These are phyloP conservation scores for Sclerospora graminicola DNA, from an alignment of 352 stramenopile species.

Conservation along the genomic window DNA sequence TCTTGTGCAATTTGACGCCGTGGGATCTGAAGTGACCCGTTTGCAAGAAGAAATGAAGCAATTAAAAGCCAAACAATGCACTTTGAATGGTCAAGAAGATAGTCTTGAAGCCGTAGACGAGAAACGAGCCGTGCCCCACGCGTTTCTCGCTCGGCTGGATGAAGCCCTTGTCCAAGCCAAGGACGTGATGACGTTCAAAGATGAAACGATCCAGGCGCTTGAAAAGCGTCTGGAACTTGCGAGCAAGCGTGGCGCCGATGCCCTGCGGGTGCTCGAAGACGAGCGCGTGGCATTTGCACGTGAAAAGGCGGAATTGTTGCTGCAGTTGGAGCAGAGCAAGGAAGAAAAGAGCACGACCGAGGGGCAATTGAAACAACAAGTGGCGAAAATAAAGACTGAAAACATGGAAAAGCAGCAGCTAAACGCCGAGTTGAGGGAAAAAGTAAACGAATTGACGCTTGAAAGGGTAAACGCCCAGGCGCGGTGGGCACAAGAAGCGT, in stretches of 20 bases:
- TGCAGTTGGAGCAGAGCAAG: constrained; percentile 16
- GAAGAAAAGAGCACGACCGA: constrained; percentile 1
- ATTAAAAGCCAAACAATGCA: no score
- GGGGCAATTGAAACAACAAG: constrained; percentile 7
- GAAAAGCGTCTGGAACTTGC: constrained; percentile 27
- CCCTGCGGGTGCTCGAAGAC: constrained; percentile 6
- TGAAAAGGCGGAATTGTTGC: constrained; percentile 9
- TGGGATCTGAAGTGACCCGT: no score
- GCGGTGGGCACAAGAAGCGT: no score
- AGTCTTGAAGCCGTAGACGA: no score
- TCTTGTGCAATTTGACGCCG: no score
- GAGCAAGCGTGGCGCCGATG: constrained; percentile 14
- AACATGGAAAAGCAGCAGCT: constrained; percentile 16
- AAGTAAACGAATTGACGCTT: no score
- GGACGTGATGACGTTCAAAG: constrained; percentile 57
- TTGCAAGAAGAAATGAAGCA: no score
- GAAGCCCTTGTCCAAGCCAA: no score
- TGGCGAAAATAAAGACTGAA: constrained; percentile 6
- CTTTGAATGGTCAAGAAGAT: no score
- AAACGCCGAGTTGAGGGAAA: constrained; percentile 15
- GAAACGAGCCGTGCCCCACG: no score
- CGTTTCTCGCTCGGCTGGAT: no score
- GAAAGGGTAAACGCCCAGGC: no score
- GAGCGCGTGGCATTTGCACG: constrained; percentile 11
- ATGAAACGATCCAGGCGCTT: constrained; percentile 40